phyloP scores from a whole-genome alignment of 805 yeast species.

The Scheffersomyces spartinae region DNA sequence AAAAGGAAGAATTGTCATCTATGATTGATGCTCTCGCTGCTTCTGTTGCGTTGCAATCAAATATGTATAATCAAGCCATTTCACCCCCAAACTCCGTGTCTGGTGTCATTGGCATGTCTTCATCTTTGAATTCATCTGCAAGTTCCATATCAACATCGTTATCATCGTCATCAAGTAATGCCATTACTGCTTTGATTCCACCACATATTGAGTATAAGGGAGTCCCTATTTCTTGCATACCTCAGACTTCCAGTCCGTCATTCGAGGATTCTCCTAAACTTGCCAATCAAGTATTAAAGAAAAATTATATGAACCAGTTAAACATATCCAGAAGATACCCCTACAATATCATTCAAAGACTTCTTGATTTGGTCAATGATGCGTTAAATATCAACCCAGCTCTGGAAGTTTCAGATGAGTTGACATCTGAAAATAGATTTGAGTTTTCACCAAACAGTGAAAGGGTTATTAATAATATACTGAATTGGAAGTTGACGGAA shows the following conservation, averaged over 20 bases:
- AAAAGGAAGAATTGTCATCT: slow-evolving; percentile 36
- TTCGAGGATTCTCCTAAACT: slow-evolving; percentile 8
- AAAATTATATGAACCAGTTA: slow-evolving; percentile 19
- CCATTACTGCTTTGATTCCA: slow-evolving; percentile 4
- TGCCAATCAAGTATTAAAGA: slow-evolving; percentile 9
- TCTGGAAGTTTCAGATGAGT: slow-evolving; percentile 38
- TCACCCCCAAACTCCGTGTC: neutral
- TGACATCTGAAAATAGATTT: slow-evolving; percentile 8
- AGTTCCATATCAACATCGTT: slow-evolving; percentile 13
- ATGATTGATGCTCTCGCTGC: too few species aligned
- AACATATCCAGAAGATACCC: slow-evolving; percentile 45
- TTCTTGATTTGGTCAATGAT: slow-evolving; percentile 60
- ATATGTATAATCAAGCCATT: slow-evolving; percentile 13
- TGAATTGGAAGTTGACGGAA: slow-evolving; percentile 34
- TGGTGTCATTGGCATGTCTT: slow-evolving; percentile 3
- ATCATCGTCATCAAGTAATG: slow-evolving; percentile 14
- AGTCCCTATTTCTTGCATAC: slow-evolving; percentile 29
- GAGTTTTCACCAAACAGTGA: slow-evolving; percentile 50
- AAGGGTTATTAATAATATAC: slow-evolving; percentile 37
- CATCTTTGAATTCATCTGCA: slow-evolving; percentile 6
- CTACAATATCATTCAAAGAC: slow-evolving; percentile 43
- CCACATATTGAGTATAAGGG: slow-evolving; percentile 39
- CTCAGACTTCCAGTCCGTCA: slow-evolving; percentile 2
- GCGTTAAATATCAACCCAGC: slow-evolving; percentile 61
- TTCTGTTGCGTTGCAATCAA: too few species aligned